Evolutionary conservation across 1,139 yeast genomes (phyloP).

Genomic region (Nakaseomyces glabratus): DNA sequence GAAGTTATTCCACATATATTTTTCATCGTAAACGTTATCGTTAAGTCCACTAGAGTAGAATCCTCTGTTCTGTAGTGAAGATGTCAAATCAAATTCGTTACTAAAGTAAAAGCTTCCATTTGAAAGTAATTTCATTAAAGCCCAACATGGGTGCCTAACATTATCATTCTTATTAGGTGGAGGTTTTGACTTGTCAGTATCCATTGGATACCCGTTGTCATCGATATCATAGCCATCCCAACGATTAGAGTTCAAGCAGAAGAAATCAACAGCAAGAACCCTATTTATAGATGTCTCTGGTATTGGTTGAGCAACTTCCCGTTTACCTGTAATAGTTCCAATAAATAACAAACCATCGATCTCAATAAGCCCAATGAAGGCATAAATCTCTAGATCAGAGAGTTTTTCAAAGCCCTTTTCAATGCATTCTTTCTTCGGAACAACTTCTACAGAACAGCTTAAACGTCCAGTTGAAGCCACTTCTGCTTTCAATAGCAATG

Average conservation of each 20-base stretch:
- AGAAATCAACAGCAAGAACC: constrained; percentile 76
- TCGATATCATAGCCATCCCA: constrained; percentile 77
- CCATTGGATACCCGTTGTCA: constrained; percentile 53
- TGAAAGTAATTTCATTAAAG: constrained; percentile 62
- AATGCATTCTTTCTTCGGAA: constrained; percentile 21
- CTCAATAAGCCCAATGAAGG: constrained; percentile 78
- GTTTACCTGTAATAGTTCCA: constrained; percentile 68
- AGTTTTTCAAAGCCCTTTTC: constrained; percentile 37
- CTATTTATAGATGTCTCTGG: constrained; percentile 71
- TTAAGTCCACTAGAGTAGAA: constrained; percentile 38
- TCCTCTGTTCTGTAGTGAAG: constrained; percentile 68
- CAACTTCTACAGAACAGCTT: constrained; percentile 27
- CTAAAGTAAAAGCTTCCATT: constrained; percentile 92
- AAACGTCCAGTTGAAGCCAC: constrained; percentile 14
- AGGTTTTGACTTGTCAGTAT: constrained; percentile 2
- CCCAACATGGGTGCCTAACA: constrained; percentile 75
- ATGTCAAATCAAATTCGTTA: constrained; percentile 84
- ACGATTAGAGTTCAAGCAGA: constrained; percentile 56
- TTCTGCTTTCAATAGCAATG: constrained; percentile 25
- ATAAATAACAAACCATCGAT: constrained; percentile 59
- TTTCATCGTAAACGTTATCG: constrained; percentile 57
- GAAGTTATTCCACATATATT: constrained; percentile 95
- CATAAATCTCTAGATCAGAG: constrained; percentile 52
- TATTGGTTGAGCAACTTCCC: constrained; percentile 74
- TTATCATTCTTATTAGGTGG: constrained; percentile 15